Evolutionary conservation across 352 stramenopile species (phyloP), one percentile per base, ranked within the genome.

Genomic region (Nothophytophthora sp.): DNA sequence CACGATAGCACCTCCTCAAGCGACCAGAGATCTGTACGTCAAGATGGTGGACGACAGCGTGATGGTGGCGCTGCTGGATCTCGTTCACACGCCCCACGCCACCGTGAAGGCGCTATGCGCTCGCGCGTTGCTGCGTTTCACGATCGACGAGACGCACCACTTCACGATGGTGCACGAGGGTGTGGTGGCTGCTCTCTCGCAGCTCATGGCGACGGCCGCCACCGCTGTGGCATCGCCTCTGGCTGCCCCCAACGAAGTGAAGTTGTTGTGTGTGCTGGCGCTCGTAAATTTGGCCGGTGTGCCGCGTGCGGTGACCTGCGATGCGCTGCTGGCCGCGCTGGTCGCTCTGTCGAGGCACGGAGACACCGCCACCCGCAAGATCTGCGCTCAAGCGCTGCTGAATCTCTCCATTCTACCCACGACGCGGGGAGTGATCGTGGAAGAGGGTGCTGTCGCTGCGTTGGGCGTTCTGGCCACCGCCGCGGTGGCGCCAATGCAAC

Each of bases 321-420:
- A 93, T 33, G 75, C 76, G 13, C 59, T 93, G 19, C 40, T 93
- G 23, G 80, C 27, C 20, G 74, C 67, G 30, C 60, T 93, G 18
- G 56, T 81, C 0, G 50, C 49, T 24, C 61, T 92, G 10, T 57
- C 54, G 2, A 70, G 70, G 47, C 42, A 73, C 1, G 73, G 61
- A 16, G 42, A 66, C 11, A 47, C 55, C 5, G 50, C 45, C 16
- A 67, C 69, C 3, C 55, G 59, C 15, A 58, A 50, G 19, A 56
- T 57, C 2, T 88, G 75, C 50, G 75, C 74, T 28, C 77, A 83
- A 38, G 81, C 75, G 24, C 45, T 93, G 13, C 50, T 94, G 2
- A 94, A 92, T 35, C 62, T 94, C 19, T 94, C 84, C 13, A 88
- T 94, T 28, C 42, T 91, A 15, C 79, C 80, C 3, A 90, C 81